Evolutionary conservation across 2,329 filamentous ascomycete species (phyloP).

Genomic region (Ascochyta koolunga): DNA sequence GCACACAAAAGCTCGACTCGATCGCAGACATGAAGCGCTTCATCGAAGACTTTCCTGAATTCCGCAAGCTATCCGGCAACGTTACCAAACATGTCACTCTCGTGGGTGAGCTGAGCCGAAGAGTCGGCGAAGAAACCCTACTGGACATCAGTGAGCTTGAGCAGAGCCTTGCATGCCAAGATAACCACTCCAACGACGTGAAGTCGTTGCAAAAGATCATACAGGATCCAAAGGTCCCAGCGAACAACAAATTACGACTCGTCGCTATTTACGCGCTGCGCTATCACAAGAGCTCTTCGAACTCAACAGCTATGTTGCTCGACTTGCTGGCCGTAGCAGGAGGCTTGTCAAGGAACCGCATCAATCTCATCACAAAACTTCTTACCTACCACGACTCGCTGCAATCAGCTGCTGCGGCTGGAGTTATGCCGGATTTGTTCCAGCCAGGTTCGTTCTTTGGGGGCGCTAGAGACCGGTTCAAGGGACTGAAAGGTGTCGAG

Average conservation of each 20-base stretch:
- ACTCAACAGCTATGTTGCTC: slow-evolving; percentile 80
- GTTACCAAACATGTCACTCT: slow-evolving; percentile 98
- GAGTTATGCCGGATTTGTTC: slow-evolving; percentile 89
- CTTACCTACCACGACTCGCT: slow-evolving; percentile 86
- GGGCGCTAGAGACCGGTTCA: slow-evolving; percentile 84
- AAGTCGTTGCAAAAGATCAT: slow-evolving; percentile 90
- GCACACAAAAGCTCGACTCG: slow-evolving; percentile 92
- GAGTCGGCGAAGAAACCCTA: slow-evolving; percentile 82
- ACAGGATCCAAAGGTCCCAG: slow-evolving; percentile 75
- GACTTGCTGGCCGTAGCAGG: slow-evolving; percentile 86
- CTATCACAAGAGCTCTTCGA: slow-evolving; percentile 85
- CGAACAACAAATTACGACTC: slow-evolving; percentile 84
- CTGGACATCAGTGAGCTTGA: slow-evolving; percentile 98
- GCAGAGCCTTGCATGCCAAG: slow-evolving; percentile 95
- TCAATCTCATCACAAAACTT: slow-evolving; percentile 81
- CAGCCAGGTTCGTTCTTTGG: slow-evolving; percentile 88
- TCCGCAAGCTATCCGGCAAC: slow-evolving; percentile 94
- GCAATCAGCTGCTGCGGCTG: slow-evolving; percentile 72
- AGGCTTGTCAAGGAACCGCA: slow-evolving; percentile 75
- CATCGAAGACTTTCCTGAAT: slow-evolving; percentile 98
- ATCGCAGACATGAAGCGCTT: slow-evolving; percentile 99
- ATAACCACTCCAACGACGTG: slow-evolving; percentile 90
- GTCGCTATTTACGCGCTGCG: slow-evolving; percentile 94
- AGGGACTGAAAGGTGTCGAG: slow-evolving; percentile 94
- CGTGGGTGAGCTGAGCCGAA: slow-evolving; percentile 88